Evolutionary conservation across 768 basidiomycete genomes (phyloP), one percentile per base, ranked within the genome.

Genomic region (Auriscalpium vulgare): DNA sequence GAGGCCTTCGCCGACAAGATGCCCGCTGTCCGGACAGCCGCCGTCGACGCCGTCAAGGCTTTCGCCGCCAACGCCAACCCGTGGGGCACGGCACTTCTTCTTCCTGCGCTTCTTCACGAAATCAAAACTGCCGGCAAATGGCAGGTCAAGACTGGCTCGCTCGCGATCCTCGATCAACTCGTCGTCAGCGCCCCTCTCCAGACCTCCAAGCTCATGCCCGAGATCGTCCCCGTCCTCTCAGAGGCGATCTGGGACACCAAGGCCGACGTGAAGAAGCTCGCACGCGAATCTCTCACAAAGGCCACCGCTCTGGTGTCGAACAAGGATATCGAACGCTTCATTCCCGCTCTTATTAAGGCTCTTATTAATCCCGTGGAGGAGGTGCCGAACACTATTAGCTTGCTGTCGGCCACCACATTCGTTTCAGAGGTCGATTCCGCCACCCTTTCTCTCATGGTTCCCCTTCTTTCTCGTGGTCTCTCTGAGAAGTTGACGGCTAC

Each of bases 211-310:
- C 88, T 93, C 68, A 95, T 93, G 78, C 93, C 91, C 58, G 92
- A 95, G 48, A 91, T 98, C 60, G 87, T 97, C 61, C 94, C 95
- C 59, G 78, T 97, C 66, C 91, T 98, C 66, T 73, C 95, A 37
- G 95, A 93, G 68, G 92, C 88, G 57, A 95, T 98, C 66, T 98
- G 95, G 95, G 95, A 97, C 74, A 95, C 93, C 73, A 97, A 97
- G 77, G 85, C 93, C 48, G 93, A 97, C 62, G 95, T 97, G 72
- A 97, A 98, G 87, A 97, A 97, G 80, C 90, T 91, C 40, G 94
- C 95, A 58, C 91, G 92, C 69, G 87, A 90, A 71, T 87, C 94
- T 60, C 85, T 97, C 68, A 91, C 91, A 65, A 95, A 94, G 79
- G 87, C 93, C 62, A 92, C 90, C 66, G 91, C 91, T 66, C 78